A percentile compares a stretch with the other conserved stretches of the same genome.
phyloP scores from a whole-genome alignment of 305 asterid genomes.

The Solanum hybrid region DNA sequence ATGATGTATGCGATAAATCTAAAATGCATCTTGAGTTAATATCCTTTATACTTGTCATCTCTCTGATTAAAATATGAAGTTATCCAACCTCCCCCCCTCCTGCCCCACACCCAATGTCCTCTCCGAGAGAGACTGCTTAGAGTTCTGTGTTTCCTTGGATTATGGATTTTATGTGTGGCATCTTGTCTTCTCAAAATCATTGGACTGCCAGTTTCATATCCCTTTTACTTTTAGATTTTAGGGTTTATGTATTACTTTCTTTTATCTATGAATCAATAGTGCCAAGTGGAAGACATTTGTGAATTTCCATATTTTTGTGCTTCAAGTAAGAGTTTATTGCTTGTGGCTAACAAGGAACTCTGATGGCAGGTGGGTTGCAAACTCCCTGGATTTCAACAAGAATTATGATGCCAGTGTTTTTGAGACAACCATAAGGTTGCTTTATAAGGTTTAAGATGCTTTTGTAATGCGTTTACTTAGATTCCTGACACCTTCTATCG shows the following conservation, averaged over 20 bases:
- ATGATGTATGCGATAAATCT: background rate
- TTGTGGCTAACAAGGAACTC: conserved; percentile 16
- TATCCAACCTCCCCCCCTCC: background rate
- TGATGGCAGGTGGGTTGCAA: conserved; percentile 84
- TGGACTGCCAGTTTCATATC: background rate
- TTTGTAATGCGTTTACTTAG: conserved; percentile 21
- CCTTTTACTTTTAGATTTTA: background rate
- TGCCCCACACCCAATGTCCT: background rate
- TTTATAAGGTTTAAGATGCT: conserved; percentile 70
- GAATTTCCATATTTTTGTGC: background rate
- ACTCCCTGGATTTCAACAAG: conserved; percentile 88
- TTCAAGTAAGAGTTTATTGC: conserved; percentile 4
- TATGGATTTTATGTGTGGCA: background rate
- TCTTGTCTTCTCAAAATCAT: background rate
- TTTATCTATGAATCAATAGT: background rate
- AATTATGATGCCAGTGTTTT: conserved; percentile 95
- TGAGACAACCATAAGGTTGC: conserved; percentile 99
- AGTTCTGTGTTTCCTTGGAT: background rate
- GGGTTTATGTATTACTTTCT: background rate
- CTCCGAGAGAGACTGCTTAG: background rate
- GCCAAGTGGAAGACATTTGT: conserved; percentile 1
- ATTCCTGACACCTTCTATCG: conserved; percentile 7
- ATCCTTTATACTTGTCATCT: background rate
- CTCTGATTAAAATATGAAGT: background rate
- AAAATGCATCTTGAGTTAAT: background rate